A percentile compares a stretch with the other conserved stretches of the same genome.
phyloP scores from a whole-genome alignment of 305 asterid genomes.

The Coffea humblotiana region DNA sequence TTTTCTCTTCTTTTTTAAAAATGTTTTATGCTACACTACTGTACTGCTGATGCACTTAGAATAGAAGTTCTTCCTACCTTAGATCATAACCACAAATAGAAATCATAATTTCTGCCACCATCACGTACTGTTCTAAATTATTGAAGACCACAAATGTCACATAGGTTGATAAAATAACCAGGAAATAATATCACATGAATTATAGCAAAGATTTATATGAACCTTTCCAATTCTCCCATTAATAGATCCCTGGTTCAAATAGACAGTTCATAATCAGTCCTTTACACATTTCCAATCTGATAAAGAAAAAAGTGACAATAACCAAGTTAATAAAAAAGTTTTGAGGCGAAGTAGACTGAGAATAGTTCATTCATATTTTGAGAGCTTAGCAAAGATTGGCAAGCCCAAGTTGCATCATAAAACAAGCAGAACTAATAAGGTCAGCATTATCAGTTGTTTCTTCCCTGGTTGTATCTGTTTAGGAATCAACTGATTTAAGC shows the following conservation, averaged over 20 bases:
- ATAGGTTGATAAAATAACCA: neutral
- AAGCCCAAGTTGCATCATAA: neutral
- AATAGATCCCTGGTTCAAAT: neutral
- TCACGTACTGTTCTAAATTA: neutral
- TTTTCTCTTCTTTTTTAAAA: no score
- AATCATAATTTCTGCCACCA: neutral
- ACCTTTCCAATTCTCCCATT: neutral
- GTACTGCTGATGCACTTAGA: neutral
- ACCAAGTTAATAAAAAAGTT: neutral
- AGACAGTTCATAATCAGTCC: neutral
- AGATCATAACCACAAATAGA: neutral
- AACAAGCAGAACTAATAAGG: neutral
- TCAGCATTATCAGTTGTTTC: neutral
- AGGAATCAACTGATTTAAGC: neutral
- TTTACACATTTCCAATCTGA: neutral
- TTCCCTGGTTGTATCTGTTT: neutral
- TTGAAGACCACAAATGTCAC: neutral
- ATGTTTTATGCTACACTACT: neutral
- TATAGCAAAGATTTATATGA: neutral
- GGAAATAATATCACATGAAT: neutral
- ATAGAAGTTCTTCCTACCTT: neutral
- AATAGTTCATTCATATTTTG: neutral
- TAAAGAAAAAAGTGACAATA: neutral
- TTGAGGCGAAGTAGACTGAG: neutral
- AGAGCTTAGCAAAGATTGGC: neutral